Evolutionary conservation across 176 grass and related monocot genomes (phyloP).

Genomic region (Bolboschoenus planiculmis): DNA sequence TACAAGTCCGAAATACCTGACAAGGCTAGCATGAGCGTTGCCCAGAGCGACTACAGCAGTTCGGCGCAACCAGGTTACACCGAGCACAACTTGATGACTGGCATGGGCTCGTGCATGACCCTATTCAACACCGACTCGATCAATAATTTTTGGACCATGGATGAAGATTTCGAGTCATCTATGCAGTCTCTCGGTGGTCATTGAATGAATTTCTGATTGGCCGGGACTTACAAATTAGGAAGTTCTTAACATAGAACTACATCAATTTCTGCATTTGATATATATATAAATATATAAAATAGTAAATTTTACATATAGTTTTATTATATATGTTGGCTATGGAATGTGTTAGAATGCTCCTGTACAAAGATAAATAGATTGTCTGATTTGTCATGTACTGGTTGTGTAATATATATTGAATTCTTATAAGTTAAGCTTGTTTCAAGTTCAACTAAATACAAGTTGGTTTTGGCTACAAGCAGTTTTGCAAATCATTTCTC

Average conservation of each 20-base stretch:
- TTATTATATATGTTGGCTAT: neutral
- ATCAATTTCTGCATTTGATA: neutral
- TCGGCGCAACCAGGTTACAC: neutral
- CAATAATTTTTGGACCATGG: constrained; percentile 6
- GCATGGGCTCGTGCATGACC: neutral
- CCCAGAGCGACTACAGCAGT: neutral
- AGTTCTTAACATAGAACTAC: neutral
- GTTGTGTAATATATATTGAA: neutral
- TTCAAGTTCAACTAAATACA: neutral
- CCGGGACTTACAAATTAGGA: neutral
- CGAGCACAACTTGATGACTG: neutral
- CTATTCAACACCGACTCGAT: neutral
- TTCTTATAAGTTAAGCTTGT: neutral
- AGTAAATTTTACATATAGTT: neutral
- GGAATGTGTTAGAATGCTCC: neutral
- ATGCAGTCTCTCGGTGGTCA: neutral
- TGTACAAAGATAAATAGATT: constrained; percentile 7
- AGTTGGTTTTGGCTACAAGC: too few species aligned
- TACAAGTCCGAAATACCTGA: constrained; percentile 7
- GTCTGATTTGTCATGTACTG: neutral
- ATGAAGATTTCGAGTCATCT: constrained; percentile 1
- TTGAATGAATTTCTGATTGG: neutral
- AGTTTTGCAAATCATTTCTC: too few species aligned
- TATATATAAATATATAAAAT: neutral
- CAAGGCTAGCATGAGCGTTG: neutral